Conservation (phyloP, 495 filamentous ascomycete genomes). For the Penicillium alfredii region DNA sequence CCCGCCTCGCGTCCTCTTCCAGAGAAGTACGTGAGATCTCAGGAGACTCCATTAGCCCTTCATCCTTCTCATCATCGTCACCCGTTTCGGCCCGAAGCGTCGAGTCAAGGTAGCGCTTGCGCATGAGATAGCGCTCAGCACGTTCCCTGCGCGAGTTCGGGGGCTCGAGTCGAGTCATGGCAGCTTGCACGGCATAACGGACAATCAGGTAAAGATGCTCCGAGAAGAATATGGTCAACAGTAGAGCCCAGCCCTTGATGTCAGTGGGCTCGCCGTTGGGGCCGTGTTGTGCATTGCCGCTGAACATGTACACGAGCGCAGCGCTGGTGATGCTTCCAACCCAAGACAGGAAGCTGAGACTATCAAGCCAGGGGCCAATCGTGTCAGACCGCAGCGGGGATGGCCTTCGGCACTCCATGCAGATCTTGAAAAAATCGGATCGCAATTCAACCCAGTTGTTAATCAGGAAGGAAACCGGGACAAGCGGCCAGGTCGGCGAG, state of each 20-base stretch:
- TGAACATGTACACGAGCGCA: conserved; percentile 84
- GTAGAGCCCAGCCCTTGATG: conserved; percentile 73
- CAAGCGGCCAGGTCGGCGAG: conserved; percentile 87
- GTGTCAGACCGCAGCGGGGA: conserved; percentile 83
- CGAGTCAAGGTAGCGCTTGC: conserved; percentile 62
- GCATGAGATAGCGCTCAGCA: conserved; percentile 64
- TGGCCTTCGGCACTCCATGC: conserved; percentile 79
- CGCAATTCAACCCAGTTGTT: conserved; percentile 97
- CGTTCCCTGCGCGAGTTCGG: conserved; percentile 79
- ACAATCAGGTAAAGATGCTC: conserved; percentile 81
- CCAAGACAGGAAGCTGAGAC: conserved; percentile 84
- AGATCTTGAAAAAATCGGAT: conserved; percentile 92
- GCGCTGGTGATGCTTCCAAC: conserved; percentile 80
- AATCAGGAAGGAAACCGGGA: conserved; percentile 79
- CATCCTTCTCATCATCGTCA: conserved; percentile 18
- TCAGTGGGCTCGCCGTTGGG: conserved; percentile 51
- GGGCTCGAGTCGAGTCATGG: conserved; percentile 73
- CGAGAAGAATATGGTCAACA: conserved; percentile 77
- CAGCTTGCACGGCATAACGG: conserved; percentile 61
- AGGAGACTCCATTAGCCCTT: conserved; percentile 15
- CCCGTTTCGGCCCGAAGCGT: conserved; percentile 29
- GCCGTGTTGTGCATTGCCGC: conserved; percentile 50
- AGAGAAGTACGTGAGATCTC: conserved; percentile 40
- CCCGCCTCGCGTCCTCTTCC: conserved; percentile 64
- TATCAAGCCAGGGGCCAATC: conserved; percentile 91